phyloP scores from a whole-genome alignment of 345 rosid genomes.

The Conringia planisiliqua region DNA sequence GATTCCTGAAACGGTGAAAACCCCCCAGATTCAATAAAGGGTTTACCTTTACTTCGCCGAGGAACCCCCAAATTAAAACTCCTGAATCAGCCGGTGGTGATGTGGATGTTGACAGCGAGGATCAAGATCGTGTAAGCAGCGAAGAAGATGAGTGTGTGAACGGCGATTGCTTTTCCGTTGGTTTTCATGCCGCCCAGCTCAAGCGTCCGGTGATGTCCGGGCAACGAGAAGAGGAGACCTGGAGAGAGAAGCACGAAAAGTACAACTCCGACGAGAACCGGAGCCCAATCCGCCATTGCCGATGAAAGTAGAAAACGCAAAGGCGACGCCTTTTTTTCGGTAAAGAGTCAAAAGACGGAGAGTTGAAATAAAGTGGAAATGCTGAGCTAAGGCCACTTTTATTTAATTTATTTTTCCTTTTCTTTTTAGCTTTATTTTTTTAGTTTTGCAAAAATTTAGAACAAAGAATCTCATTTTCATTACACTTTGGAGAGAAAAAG shows the following conservation, averaged over 20 bases:
- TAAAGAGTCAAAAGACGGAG: not conserved
- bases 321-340: slow-evolving; percentile 11
- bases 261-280: slow-evolving; percentile 74
- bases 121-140: slow-evolving; percentile 67
- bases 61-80: not conserved
- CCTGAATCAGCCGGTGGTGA: slow-evolving; percentile 64
- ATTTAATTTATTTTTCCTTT: not conserved
- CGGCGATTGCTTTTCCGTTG: slow-evolving; percentile 81
- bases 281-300: slow-evolving; percentile 94
- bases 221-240: slow-evolving; percentile 75
- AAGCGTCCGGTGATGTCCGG: slow-evolving; percentile 55
- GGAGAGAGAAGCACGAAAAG: slow-evolving; percentile 83
- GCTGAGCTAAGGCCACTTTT: not conserved
- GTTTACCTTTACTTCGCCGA: slow-evolving; percentile 18
- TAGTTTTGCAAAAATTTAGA: not conserved
- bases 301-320: not conserved
- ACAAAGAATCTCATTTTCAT: not conserved
- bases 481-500: not conserved
- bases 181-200: slow-evolving; percentile 88
- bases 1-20: slow-evolving; percentile 14
- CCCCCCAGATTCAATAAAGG: slow-evolving; percentile 3
- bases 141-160: slow-evolving; percentile 87
- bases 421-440: not conserved
- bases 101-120: slow-evolving; percentile 75
- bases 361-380: not conserved